Base-by-base conservation (phyloP, 208 protist species). In the Leishmania aethiopica region DNA sequence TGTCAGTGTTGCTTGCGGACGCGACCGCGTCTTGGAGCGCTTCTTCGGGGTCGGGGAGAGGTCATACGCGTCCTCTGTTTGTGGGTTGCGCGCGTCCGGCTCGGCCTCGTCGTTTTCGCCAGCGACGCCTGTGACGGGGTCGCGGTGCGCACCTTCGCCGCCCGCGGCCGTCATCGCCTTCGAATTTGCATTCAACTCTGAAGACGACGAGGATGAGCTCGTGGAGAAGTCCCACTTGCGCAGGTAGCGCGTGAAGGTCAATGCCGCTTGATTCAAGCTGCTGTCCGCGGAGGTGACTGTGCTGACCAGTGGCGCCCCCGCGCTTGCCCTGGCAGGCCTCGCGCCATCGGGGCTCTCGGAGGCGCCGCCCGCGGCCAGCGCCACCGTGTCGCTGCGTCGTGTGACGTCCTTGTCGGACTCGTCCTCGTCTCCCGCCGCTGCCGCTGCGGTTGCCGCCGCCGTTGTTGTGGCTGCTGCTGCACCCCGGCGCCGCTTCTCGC, bases 11-110 rank as follows among this genome's bases (percentile, higher is more conserved):
- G 37, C 64, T 7, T 70, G 64, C n/a, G 75, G 78, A 51, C 79
- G 84, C 53, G 87, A 83, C 35, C 81, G 86, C 74, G 89, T 92
- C 77, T 85, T 90, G 60, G 89, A 92, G n/a, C 89, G 89, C 75
- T 90, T 86, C 87, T 90, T 92, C 45, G 89, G 89, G 8, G 89
- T 90, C 17, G 87, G 89, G 17, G 86, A 90, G 40, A 84, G 35
- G 76, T 92, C 84, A 40, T 85, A 74, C 40, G 67, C 73, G 71
- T 84, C 75, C 25, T 67, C 74, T 4, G 71, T 55, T 25, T 22
- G 28, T 6, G 80, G 85, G 70, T 40, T 59, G 57, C 75, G 80
- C 35, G 81, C 45, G 40, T 80, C 75, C 19, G 81, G 77, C 77
- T 83, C 83, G 17, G 70, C 62, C 2, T 66, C 74, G 2, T 78